These are phyloP conservation scores for Diplocarpon rosae DNA, from an alignment of 2,329 filamentous ascomycete species.

Conservation along the genomic window DNA sequence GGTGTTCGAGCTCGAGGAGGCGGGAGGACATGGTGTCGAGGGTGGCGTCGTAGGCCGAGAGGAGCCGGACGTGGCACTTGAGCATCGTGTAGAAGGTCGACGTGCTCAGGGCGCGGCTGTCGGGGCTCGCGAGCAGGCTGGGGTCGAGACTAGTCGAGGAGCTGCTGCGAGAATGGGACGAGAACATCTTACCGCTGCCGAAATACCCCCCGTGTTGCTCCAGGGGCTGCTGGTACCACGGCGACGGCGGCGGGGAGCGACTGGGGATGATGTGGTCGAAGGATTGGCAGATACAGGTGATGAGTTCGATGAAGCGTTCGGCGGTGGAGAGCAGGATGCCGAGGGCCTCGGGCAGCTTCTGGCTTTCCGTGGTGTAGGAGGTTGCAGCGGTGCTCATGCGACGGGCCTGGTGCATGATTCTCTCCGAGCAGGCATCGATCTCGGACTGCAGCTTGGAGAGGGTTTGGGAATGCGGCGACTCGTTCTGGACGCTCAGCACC, in stretches of 20 bases:
- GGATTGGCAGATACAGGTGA: slow-evolving; percentile 6
- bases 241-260: slow-evolving; percentile 2
- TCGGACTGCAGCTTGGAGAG: slow-evolving; percentile 6
- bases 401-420: slow-evolving; percentile 7
- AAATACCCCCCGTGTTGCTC: slow-evolving; percentile 7
- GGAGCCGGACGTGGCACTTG: slow-evolving; percentile 7
- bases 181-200: background rate
- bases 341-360: slow-evolving; percentile 7
- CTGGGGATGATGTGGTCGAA: slow-evolving; percentile 5
- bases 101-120: slow-evolving; percentile 2
- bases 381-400: slow-evolving; percentile 5
- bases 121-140: background rate
- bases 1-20: slow-evolving; percentile 5
- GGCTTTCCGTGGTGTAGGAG: slow-evolving; percentile 5
- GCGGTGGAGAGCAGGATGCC: slow-evolving; percentile 7
- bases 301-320: slow-evolving; percentile 8
- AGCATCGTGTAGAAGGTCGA: slow-evolving; percentile 9
- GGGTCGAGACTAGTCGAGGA: slow-evolving; percentile 4
- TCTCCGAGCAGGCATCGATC: slow-evolving; percentile 8
- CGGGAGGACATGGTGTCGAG: slow-evolving; percentile 9
- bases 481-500: background rate
- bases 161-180: background rate
- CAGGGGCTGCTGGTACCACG: slow-evolving; percentile 5
- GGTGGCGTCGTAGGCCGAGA: slow-evolving; percentile 8
- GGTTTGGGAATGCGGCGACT: slow-evolving; percentile 4